Evolutionary conservation across 257 asterid genomes (phyloP), one percentile per base, ranked within the genome.

Genomic region (Forsythia suspensa): DNA sequence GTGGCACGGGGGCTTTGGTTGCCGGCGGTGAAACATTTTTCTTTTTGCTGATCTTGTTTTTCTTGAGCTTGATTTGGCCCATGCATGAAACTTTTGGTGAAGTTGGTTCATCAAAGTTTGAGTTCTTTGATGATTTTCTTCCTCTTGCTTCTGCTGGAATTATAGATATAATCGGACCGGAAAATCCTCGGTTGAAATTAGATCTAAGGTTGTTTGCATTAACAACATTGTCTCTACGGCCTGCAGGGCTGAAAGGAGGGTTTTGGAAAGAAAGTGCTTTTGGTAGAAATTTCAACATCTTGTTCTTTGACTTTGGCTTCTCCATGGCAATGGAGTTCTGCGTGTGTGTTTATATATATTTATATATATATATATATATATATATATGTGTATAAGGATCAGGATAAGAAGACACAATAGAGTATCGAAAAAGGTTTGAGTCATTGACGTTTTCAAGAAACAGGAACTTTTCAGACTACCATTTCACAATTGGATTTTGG

Each of bases 31-130:
- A 75, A 68, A 37, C 82, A 3, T 71, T 44, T 39, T 80, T 71
- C 57, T 77, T 36, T 34, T 68, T 74, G 40, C 78, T 13, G 2
- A 65, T 63, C 74, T 80, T 86, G 40, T 89, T 84, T 83, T 70
- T 79, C 87, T n/a, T 29, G 70, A 0, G 40, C 70, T 85, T 88
- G 82, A 90, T 86, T 42, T 86, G 92, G 55, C 94, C 94, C 81
- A 90, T 90, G 84, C 94, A 90, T 0, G 94, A 90, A 44, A 90
- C 72, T 76, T 88, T 90, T 0, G 94, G 94, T 0, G 94, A 90
- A 6, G 88, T 88, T n/a, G 94, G 94, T 59, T 89, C 94, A 13
- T 51, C 85, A 13, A 82, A 79, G 66, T 84, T 88, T 79, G 72
- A 82, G 44, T 57, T 82, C 83, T 66, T 87, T 10, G 88, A 70